These are phyloP conservation scores for Colletotrichum gigasporum DNA, from an alignment of 2,329 filamentous ascomycete species.

Conservation along the genomic window DNA sequence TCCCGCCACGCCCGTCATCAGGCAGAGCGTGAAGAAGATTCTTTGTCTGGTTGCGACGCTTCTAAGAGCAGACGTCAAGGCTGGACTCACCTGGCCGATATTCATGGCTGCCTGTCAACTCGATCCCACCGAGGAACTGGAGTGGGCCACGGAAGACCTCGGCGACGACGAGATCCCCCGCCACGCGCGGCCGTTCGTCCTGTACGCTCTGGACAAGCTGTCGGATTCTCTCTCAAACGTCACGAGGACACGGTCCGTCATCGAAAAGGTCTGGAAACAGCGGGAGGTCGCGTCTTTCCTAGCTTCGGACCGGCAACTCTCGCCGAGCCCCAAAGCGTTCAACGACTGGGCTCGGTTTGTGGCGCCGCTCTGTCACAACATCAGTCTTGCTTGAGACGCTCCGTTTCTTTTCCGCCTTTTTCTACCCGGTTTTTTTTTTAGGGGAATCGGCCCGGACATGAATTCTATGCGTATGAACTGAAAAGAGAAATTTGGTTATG, in stretches of 20 bases:
- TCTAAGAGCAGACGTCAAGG: slow-evolving; percentile 41
- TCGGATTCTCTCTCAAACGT: slow-evolving; percentile 50
- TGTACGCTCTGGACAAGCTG: slow-evolving; percentile 48
- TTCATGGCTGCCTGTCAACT: slow-evolving; percentile 54
- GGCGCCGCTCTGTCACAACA: slow-evolving; percentile 49
- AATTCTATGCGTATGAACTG: too few species aligned
- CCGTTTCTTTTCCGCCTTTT: too few species aligned
- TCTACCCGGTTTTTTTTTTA: too few species aligned
- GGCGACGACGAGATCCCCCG: slow-evolving; percentile 29
- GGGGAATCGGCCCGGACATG: too few species aligned
- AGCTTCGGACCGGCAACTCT: slow-evolving; percentile 21
- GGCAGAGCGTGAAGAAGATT: slow-evolving; percentile 41
- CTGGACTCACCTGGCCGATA: slow-evolving; percentile 50
- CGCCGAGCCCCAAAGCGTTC: slow-evolving; percentile 29
- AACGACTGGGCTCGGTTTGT: slow-evolving; percentile 55
- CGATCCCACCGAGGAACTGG: slow-evolving; percentile 46
- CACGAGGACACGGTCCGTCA: slow-evolving; percentile 50
- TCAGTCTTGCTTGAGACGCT: slow-evolving; percentile 52
- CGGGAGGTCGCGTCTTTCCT: slow-evolving; percentile 39
- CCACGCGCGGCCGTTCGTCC: slow-evolving; percentile 47
- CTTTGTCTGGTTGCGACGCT: slow-evolving; percentile 44
- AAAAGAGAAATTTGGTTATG: neutral
- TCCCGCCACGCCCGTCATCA: slow-evolving; percentile 42
- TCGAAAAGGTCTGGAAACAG: slow-evolving; percentile 53
- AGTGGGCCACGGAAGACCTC: slow-evolving; percentile 34